Conservation (phyloP, 2,329 filamentous ascomycete genomes). For the Pyricularia pennisetigena region DNA sequence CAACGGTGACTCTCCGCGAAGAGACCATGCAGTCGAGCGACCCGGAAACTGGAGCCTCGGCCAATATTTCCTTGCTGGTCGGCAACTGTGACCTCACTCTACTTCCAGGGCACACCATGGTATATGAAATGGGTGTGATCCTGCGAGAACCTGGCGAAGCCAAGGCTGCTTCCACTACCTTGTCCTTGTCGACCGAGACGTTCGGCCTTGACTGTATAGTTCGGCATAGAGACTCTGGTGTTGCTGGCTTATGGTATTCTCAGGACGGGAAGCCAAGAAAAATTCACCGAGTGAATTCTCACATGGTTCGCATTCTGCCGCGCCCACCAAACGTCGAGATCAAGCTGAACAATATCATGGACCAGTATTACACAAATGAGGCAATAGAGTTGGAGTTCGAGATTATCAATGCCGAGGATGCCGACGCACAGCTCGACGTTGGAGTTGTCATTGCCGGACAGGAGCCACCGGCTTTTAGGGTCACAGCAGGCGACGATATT, state of each 20-base stretch:
- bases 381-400: slow-evolving; percentile 57
- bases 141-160: slow-evolving; percentile 77
- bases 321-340: slow-evolving; percentile 90
- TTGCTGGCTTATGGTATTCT: slow-evolving; percentile 38
- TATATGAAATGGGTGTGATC: slow-evolving; percentile 62
- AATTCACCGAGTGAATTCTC: slow-evolving; percentile 38
- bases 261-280: slow-evolving; percentile 30
- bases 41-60: slow-evolving; percentile 5
- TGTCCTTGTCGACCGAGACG: slow-evolving; percentile 51
- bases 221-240: slow-evolving; percentile 33
- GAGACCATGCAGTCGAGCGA: slow-evolving; percentile 9
- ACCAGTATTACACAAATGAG: slow-evolving; percentile 83
- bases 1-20: slow-evolving; percentile 17
- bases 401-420: slow-evolving; percentile 74
- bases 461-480: slow-evolving; percentile 33
- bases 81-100: slow-evolving; percentile 57
- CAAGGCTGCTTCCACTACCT: slow-evolving; percentile 50
- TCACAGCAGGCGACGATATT: slow-evolving; percentile 23
- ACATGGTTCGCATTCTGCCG: slow-evolving; percentile 64
- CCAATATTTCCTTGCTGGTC: not conserved
- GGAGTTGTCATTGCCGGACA: slow-evolving; percentile 59
- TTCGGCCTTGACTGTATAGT: slow-evolving; percentile 61
- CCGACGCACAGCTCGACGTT: slow-evolving; percentile 61
- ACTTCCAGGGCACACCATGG: slow-evolving; percentile 53
- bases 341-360: slow-evolving; percentile 46